Evolutionary conservation across 1,284 basidiomycete genomes (phyloP).

Genomic region (Earliella scabrosa): DNA sequence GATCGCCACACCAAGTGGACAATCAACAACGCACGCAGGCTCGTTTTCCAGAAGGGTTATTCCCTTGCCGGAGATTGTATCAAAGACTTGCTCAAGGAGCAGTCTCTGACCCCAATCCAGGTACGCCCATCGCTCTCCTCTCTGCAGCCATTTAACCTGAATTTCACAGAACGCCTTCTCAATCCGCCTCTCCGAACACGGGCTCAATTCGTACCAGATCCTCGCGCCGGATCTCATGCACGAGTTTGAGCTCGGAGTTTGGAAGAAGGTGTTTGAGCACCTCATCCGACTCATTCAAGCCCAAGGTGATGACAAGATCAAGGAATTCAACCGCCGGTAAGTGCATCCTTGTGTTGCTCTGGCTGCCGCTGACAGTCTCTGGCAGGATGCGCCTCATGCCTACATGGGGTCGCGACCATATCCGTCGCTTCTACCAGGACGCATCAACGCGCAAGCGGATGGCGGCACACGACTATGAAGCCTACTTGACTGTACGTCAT

Average conservation of each 20-base stretch:
- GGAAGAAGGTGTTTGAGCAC: constrained; percentile 22
- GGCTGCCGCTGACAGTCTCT: neutral
- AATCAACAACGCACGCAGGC: constrained; percentile 13
- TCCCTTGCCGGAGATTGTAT: constrained; percentile 9
- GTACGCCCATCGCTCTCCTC: constrained; percentile 1
- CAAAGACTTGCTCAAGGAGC: too few relatives aligned
- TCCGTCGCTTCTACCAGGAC: constrained; percentile 31
- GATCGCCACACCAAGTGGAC: neutral
- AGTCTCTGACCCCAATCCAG: constrained; percentile 9
- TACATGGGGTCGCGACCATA: constrained; percentile 32
- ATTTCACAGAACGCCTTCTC: constrained; percentile 32
- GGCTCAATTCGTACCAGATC: constrained; percentile 34
- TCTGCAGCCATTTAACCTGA: neutral
- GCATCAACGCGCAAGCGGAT: constrained; percentile 32
- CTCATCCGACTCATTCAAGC: constrained; percentile 8
- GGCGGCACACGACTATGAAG: constrained; percentile 35
- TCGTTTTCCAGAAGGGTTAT: constrained; percentile 19
- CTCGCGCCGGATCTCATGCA: constrained; percentile 42
- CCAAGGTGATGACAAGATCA: constrained; percentile 28
- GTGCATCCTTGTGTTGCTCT: too few relatives aligned
- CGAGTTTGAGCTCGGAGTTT: constrained; percentile 42
- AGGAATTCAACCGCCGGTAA: constrained; percentile 24
- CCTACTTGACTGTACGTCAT: constrained; percentile 29
- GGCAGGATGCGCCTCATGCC: constrained; percentile 31
- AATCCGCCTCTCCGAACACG: constrained; percentile 13